Evolutionary conservation across 2,329 filamentous ascomycete genomes (phyloP).

Genomic region (Cordyceps farinosa): DNA sequence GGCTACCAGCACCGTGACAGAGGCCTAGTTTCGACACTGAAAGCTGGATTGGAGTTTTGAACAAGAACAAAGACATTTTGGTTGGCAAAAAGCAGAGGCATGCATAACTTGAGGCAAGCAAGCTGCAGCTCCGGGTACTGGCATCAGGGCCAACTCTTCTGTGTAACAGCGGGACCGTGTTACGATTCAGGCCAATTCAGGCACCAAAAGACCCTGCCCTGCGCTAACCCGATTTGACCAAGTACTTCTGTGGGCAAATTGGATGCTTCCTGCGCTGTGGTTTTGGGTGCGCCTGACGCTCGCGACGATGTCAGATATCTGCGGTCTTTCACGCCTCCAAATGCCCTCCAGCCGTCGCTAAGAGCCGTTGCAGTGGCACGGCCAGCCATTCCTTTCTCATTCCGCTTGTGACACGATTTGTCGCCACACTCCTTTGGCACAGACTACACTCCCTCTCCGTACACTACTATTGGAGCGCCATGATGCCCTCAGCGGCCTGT

Average conservation of each 20-base stretch:
- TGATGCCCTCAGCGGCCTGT: background rate
- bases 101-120: too few species aligned
- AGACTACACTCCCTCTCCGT: background rate
- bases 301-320: background rate
- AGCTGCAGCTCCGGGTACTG: too few species aligned
- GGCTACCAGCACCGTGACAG: too few species aligned
- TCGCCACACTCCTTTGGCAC: background rate
- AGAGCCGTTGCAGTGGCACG: constrained; percentile 10
- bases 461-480: background rate
- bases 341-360: background rate
- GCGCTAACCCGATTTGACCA: constrained; percentile 3
- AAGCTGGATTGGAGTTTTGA: too few species aligned
- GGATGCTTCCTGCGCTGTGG: background rate
- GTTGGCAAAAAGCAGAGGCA: too few species aligned
- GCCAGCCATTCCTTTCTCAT: constrained; percentile 1
- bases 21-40: too few species aligned
- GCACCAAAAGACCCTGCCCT: background rate
- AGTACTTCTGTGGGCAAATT: background rate
- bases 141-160: too few species aligned
- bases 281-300: background rate
- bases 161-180: too few species aligned
- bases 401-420: background rate
- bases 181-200: background rate
- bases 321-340: background rate
- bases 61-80: too few species aligned